Base-by-base conservation (phyloP, 345 rosid genomes). In the Salix udensis region DNA sequence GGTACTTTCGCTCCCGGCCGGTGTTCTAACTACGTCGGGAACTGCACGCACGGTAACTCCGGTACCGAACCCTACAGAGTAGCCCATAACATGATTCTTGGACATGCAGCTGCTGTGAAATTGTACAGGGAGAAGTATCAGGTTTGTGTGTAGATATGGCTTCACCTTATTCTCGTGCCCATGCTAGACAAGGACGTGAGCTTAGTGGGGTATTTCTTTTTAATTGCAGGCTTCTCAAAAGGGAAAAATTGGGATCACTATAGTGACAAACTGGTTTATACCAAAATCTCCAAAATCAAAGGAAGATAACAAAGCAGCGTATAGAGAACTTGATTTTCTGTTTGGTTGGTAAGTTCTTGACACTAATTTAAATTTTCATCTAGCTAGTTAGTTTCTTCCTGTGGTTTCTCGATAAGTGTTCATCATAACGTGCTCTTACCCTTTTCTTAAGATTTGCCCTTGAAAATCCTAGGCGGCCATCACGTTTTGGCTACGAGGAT, bases 1-100 rank as follows among this genome's bases (percentile, higher is more conserved):
- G 89, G 89, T 6, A 13, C 16, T 1, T 5, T n/a, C 1, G 84
- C 92, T 4, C 92, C 90, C 0, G 92, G 89, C 28, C 83, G 87
- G 71, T 89, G 92, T 58, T 87, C 92, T 0, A 70, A 65, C 28
- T 87, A 79, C 18, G 34, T 62, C 1, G 79, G 86, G 4, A 86
- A 80, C 21, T 89, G 91, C 77, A 72, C 77, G 0, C 48, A 39
- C 2, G 88, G 91, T 1, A 70, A 88, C 55, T 86, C 89, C 2
- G 84, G 81, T 2, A 84, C 85, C 0, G 85, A 88, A 71, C 91
- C 89, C 1, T 88, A 84, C 79, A 15, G 65, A 4, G 88, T 77
- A 2, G 78, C 76, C 1, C 87, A 87, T 71, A 40, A 85, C 68
- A 24, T 85, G 75, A 67, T 87, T 65, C 87, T 87, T 15, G 79